Percentiles rank a stretch among this genome's conserved stretches.
These are phyloP conservation scores for Venturia nashicola DNA, from an alignment of 2,329 filamentous ascomycete species.

Conservation along the genomic window DNA sequence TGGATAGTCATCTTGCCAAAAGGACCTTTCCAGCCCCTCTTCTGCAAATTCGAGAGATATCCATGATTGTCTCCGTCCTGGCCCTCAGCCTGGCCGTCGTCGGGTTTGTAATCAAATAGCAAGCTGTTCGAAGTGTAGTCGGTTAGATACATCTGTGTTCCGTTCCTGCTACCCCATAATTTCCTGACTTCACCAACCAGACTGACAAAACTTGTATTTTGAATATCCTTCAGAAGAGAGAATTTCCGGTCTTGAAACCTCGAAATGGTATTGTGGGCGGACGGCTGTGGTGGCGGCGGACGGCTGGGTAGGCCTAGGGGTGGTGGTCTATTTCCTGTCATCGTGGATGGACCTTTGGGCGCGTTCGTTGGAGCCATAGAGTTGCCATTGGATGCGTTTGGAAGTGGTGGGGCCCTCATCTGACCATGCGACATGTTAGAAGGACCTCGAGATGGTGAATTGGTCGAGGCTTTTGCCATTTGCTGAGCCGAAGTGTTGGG, in stretches of 20 bases:
- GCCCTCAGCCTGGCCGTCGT: conserved; percentile 17
- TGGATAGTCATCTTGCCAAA: conserved; percentile 60
- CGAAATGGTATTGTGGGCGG: background rate
- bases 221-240: conserved; percentile 51
- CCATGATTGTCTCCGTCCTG: conserved; percentile 43
- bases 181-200: conserved; percentile 61
- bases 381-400: background rate
- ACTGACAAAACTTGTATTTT: conserved; percentile 48
- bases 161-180: conserved; percentile 32
- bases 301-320: background rate
- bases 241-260: conserved; percentile 37
- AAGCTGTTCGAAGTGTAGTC: conserved; percentile 65
- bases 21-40: conserved; percentile 57
- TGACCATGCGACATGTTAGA: background rate
- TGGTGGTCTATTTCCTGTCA: background rate
- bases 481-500: background rate
- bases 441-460: background rate
- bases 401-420: background rate
- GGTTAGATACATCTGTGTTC: conserved; percentile 57
- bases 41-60: conserved; percentile 32
- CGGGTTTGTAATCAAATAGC: conserved; percentile 45
- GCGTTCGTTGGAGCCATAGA: background rate
- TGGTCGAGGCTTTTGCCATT: background rate
- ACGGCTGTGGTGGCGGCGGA: background rate
- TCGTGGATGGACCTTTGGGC: conserved; percentile 5